Base-by-base conservation (phyloP, 139 green algal genomes). In the Bryopsis sp. region DNA sequence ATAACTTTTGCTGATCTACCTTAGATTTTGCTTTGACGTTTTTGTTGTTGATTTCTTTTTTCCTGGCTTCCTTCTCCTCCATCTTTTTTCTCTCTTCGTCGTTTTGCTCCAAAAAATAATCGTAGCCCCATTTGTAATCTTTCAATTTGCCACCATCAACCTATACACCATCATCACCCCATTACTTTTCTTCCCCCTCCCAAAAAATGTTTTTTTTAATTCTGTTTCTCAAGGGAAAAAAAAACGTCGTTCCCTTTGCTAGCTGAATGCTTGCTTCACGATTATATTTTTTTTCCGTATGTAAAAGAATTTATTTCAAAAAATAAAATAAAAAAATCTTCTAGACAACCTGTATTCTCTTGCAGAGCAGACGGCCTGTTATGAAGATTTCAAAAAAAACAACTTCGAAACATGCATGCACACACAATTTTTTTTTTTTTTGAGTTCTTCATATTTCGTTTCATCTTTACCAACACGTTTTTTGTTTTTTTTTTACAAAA, bases 71-170 rank as follows among this genome's bases (percentile, higher is more conserved):
- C 81, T 93, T 94, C 3, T 72, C 73, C 47, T 91, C 74, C 80
- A 88, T 88, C 70, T 78, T 81, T 7, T 61, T 73, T 0, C 79
- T 82, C 70, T 92, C 83, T 28, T 85, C 77, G 32, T 82, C 77
- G 64, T 97, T 96, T 70, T 95, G 84, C 26, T 82, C 74, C 54
- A 99, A 76, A 75, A 92, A 98, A 63, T 92, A 90, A 57, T 92
- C 86, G 74, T 98, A 99, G 76, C 96, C 89, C 8, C 94, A 71
- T 48, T 86, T 76, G 71, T 95, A 96, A 81, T 97, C 92, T 54
- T 73, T 75, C 62, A 98, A 75, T 68, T 88, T 79, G 61, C 76
- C 54, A 32, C 83, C 60, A 48, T 91, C 87, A 36, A 94, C 83
- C 80, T 90, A 72, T 7, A 34, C n/a, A n/a, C n/a, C n/a, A n/a